These are phyloP conservation scores for Orbilia ellipsospora DNA, from an alignment of 2,329 filamentous ascomycete species.

Conservation along the genomic window DNA sequence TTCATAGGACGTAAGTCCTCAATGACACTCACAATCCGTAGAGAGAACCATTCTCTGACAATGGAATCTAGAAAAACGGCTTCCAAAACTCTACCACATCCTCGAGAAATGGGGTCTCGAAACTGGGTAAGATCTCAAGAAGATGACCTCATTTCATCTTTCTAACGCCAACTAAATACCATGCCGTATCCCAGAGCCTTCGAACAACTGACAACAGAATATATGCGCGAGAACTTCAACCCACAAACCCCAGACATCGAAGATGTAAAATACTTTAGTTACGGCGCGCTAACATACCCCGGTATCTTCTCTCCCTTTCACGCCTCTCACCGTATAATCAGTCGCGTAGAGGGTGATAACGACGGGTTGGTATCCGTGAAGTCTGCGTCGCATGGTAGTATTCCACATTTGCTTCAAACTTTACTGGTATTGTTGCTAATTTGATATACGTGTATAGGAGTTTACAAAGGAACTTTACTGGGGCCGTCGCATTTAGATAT, in stretches of 20 bases:
- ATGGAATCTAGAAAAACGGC: constrained; percentile 46
- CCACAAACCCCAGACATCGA: constrained; percentile 68
- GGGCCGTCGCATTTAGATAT: constrained; percentile 73
- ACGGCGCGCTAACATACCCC: constrained; percentile 66
- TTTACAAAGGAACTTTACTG: constrained; percentile 73
- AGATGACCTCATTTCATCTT: too few relatives aligned
- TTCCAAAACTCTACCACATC: constrained; percentile 64
- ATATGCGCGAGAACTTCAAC: constrained; percentile 72
- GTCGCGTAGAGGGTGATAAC: constrained; percentile 70
- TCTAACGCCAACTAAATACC: neutral
- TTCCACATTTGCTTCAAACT: neutral
- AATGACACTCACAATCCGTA: neutral
- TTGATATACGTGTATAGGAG: constrained; percentile 61
- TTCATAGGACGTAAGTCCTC: constrained; percentile 55
- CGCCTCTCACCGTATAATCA: constrained; percentile 67
- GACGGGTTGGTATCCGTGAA: constrained; percentile 75
- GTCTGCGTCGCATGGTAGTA: constrained; percentile 67
- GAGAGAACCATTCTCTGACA: neutral
- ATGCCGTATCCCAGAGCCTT: constrained; percentile 65
- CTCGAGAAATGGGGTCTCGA: constrained; percentile 68
- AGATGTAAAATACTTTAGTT: constrained; percentile 71
- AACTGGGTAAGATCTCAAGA: constrained; percentile 61
- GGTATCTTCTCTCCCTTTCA: constrained; percentile 66
- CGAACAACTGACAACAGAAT: constrained; percentile 70
- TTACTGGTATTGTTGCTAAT: neutral